Evolutionary conservation across 768 basidiomycete species (phyloP).

Genomic region (Leccinum olivaceopallidum): DNA sequence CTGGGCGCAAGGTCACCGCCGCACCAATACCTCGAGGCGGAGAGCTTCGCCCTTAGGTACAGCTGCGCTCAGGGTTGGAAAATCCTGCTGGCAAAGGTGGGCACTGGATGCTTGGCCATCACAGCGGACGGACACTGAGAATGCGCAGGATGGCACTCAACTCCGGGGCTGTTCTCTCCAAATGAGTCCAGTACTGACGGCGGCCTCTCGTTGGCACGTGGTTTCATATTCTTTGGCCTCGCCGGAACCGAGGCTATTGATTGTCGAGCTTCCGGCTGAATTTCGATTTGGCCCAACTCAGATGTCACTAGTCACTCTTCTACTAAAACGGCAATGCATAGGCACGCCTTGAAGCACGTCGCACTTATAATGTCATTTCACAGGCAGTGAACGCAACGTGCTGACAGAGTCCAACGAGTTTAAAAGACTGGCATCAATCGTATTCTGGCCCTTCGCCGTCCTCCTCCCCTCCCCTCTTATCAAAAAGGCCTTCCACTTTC

Average conservation of each 20-base stretch:
- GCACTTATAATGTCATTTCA: slow-evolving; percentile 26
- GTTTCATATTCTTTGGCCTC: slow-evolving; percentile 9
- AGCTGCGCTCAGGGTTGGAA: slow-evolving; percentile 36
- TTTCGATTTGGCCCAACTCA: slow-evolving; percentile 11
- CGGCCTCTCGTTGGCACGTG: slow-evolving; percentile 21
- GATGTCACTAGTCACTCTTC: neutral
- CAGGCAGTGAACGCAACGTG: slow-evolving; percentile 27
- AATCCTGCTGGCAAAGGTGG: slow-evolving; percentile 15
- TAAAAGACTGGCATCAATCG: slow-evolving; percentile 30
- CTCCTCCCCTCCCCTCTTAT: slow-evolving; percentile 19
- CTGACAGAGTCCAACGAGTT: slow-evolving; percentile 10
- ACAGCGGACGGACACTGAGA: slow-evolving; percentile 18
- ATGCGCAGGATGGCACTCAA: slow-evolving; percentile 6
- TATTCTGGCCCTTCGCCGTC: slow-evolving; percentile 23
- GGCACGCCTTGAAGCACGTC: slow-evolving; percentile 27
- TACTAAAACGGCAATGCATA: slow-evolving; percentile 17
- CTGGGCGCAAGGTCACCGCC: slow-evolving; percentile 31
- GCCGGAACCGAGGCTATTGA: slow-evolving; percentile 31
- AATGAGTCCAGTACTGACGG: slow-evolving; percentile 12
- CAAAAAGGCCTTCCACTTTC: slow-evolving; percentile 26
- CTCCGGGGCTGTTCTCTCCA: slow-evolving; percentile 14
- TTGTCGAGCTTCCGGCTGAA: slow-evolving; percentile 21
- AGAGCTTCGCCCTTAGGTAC: slow-evolving; percentile 33
- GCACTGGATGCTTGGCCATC: slow-evolving; percentile 14
- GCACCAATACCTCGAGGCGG: slow-evolving; percentile 36